phyloP scores from a whole-genome alignment of 768 basidiomycete genomes.

The Infundibulicybe gibba region DNA sequence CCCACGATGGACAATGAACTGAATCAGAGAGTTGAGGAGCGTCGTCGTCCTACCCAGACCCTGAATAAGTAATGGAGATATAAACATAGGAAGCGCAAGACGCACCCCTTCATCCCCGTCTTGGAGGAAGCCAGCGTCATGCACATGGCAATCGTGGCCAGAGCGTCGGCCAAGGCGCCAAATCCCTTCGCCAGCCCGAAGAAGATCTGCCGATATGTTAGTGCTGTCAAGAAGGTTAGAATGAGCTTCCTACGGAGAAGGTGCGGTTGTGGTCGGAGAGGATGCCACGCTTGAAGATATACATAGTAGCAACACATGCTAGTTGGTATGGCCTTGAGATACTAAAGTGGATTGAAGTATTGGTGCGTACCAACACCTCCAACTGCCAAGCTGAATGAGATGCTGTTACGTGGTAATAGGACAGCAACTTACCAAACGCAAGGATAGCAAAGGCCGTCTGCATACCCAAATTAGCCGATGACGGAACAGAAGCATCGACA shows the following conservation, averaged over 20 bases:
- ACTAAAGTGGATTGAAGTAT: neutral
- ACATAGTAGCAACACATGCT: slow-evolving; percentile 33
- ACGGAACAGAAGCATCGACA: neutral
- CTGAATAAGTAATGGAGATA: neutral
- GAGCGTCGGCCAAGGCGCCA: slow-evolving; percentile 29
- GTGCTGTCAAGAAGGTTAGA: neutral
- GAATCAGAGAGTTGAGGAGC: slow-evolving; percentile 25
- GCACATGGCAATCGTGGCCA: slow-evolving; percentile 32
- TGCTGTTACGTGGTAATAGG: neutral
- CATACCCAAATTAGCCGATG: neutral
- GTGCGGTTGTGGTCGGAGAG: slow-evolving; percentile 12
- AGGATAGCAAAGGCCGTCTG: slow-evolving; percentile 22
- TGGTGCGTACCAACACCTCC: slow-evolving; percentile 22
- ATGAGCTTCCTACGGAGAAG: slow-evolving; percentile 14
- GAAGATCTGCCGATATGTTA: slow-evolving; percentile 18
- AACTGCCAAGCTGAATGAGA: slow-evolving; percentile 7
- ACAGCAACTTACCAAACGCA: slow-evolving; percentile 22
- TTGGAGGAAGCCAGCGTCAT: slow-evolving; percentile 20
- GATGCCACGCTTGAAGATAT: slow-evolving; percentile 18
- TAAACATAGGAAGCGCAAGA: slow-evolving; percentile 1
- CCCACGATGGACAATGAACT: slow-evolving; percentile 30
- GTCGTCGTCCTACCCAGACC: slow-evolving; percentile 20
- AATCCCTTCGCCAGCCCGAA: slow-evolving; percentile 33
- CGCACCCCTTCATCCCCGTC: slow-evolving; percentile 25
- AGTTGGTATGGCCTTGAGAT: neutral